Base-by-base conservation (phyloP, 164 flowering plant genomes). In the Annona squamosa region DNA sequence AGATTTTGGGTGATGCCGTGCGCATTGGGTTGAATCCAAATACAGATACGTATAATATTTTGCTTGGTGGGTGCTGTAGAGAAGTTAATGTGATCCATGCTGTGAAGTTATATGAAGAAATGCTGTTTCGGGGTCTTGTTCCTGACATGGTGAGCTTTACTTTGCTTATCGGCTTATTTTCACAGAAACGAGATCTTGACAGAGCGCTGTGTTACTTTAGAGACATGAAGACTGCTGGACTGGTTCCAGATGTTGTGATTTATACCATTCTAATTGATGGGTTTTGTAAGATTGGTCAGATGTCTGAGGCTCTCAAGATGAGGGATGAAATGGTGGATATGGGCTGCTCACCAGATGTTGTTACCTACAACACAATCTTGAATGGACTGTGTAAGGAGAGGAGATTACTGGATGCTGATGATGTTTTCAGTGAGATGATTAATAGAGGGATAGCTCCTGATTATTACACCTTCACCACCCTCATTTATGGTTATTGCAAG, bases 91-190 rank as follows among this genome's bases (percentile, higher is more conserved):
- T 80, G 17, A 26, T 43, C 4, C 93, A 84, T 66, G 93, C 89
- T 42, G 67, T 84, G 70, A 63, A 71, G 65, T 61, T 86, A 48
- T 92, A 87, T 75, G 42, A 74, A 70, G 85, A 87, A 72, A 91
- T 94, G 95, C 73, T 71, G 62, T 3, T 43, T 48, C 59, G 46
- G 19, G 86, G 85, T 65, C 78, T 86, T 77, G 72, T 70, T 78
- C 97, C 93, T 68, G 92, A 94, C 86, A 71, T 92, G 17, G 75
- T 91, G 65, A 92, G 90, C 81, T 94, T 79, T 77, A 91, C 92
- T 68, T 82, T 87, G 48, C 73, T 92, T 66, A 87, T 94, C 65
- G 89, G 90, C 26, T 76, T 87, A 69, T 85, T 87, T 77, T 75
- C 86, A 0, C 88, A 85, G 85, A 89, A 67, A 72, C 91, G 93